Conservation (phyloP, 495 filamentous ascomycete genomes). For the Penicillium verhagenii region DNA sequence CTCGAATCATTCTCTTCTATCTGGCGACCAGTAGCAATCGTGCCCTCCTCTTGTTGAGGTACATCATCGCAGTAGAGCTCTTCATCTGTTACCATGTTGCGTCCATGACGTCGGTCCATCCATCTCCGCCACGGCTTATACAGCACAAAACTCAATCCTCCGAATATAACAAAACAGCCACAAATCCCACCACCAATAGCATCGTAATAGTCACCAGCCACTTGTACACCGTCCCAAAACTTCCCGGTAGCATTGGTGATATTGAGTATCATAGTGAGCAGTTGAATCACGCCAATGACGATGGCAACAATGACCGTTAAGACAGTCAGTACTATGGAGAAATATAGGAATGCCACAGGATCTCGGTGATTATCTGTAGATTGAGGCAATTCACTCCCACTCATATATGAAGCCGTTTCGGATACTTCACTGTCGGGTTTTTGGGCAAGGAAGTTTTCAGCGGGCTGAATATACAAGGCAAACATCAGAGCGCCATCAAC, state of each 20-base stretch:
- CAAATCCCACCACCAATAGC: conserved; percentile 84
- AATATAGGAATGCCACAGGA: conserved; percentile 84
- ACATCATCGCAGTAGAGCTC: conserved; percentile 25
- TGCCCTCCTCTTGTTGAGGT: background rate
- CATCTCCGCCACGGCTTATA: conserved; percentile 76
- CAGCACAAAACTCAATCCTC: conserved; percentile 63
- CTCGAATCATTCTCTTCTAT: background rate
- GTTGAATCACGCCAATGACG: conserved; percentile 81
- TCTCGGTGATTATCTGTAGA: conserved; percentile 55
- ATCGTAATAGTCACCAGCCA: conserved; percentile 78
- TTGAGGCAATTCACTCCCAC: conserved; percentile 24
- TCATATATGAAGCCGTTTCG: conserved; percentile 12
- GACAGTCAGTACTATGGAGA: conserved; percentile 83
- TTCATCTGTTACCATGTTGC: conserved; percentile 22
- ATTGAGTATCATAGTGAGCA: conserved; percentile 72
- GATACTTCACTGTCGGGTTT: conserved; percentile 21
- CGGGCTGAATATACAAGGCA: conserved; percentile 75
- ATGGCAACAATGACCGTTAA: conserved; percentile 87
- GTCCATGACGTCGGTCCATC: conserved; percentile 47
- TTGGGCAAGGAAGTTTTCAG: conserved; percentile 43
- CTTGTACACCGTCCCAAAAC: conserved; percentile 86
- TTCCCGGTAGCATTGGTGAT: conserved; percentile 67
- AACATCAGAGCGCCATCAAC: conserved; percentile 94
- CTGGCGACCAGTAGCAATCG: background rate
- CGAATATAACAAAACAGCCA: conserved; percentile 76